Evolutionary conservation across 257 asterid species (phyloP).

Genomic region (Przewalskia tangutica): DNA sequence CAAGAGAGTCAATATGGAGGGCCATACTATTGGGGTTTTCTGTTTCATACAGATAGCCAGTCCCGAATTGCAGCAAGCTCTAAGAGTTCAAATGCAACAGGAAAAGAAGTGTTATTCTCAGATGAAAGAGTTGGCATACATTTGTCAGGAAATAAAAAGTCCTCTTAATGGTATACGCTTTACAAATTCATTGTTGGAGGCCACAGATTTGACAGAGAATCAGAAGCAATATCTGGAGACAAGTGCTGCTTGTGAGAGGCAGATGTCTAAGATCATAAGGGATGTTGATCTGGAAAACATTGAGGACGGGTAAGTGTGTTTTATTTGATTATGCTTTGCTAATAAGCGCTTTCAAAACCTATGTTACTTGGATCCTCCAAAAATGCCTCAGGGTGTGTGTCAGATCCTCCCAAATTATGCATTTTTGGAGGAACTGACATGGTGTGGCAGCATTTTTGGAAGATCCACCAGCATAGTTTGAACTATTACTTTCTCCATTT

Average conservation of each 20-base stretch:
- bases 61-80: slow-evolving; percentile 57
- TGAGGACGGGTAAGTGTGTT: slow-evolving; percentile 54
- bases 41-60: slow-evolving; percentile 82
- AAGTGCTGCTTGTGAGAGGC: no score
- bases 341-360: neutral
- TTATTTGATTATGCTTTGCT: neutral
- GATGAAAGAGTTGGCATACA: slow-evolving; percentile 79
- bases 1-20: slow-evolving; percentile 68
- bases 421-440: neutral
- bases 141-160: slow-evolving; percentile 68
- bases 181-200: slow-evolving; percentile 67
- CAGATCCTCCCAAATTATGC: neutral
- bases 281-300: slow-evolving; percentile 62
- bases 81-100: slow-evolving; percentile 52
- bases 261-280: slow-evolving; percentile 45
- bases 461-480: neutral
- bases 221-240: no score
- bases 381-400: neutral
- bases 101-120: slow-evolving; percentile 45
- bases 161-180: slow-evolving; percentile 76
- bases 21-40: slow-evolving; percentile 71
- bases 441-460: neutral
- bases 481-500: neutral
- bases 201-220: neutral
- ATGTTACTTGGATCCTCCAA: neutral